Evolutionary conservation across 2,329 filamentous ascomycete species (phyloP).

Genomic region (Diaporthe eres): DNA sequence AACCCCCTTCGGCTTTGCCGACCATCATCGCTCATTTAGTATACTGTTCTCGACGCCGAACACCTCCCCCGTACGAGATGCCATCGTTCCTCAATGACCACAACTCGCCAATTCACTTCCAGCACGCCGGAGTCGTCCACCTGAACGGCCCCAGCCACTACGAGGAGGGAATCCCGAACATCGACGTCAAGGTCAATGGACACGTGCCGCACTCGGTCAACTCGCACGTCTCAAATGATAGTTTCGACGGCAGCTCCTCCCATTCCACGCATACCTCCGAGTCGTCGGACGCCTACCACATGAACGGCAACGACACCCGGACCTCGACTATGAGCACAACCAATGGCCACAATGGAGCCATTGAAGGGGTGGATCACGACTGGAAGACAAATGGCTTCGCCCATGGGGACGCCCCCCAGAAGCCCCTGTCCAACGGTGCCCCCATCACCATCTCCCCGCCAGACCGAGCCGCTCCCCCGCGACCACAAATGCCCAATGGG

Average conservation of each 20-base stretch:
- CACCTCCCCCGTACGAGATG: constrained; percentile 53
- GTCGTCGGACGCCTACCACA: constrained; percentile 58
- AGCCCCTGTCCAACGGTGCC: constrained; percentile 46
- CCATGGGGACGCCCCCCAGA: constrained; percentile 47
- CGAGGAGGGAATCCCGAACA: constrained; percentile 45
- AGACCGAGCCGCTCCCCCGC: constrained; percentile 46
- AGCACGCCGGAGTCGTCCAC: constrained; percentile 59
- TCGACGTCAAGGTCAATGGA: constrained; percentile 51
- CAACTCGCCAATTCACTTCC: constrained; percentile 58
- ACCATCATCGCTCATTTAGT: constrained; percentile 38
- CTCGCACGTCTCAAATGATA: constrained; percentile 64
- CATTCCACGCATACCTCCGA: constrained; percentile 68
- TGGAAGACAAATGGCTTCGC: constrained; percentile 50
- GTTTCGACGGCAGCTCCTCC: constrained; percentile 68
- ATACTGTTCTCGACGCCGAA: constrained; percentile 34
- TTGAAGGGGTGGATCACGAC: constrained; percentile 50
- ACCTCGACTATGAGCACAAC: constrained; percentile 61
- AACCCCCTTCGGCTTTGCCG: background rate
- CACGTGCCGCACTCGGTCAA: constrained; percentile 52
- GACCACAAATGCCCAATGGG: constrained; percentile 41
- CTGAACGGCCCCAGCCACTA: constrained; percentile 57
- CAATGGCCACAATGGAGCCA: constrained; percentile 70
- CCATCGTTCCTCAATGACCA: constrained; percentile 68
- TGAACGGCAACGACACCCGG: constrained; percentile 59
- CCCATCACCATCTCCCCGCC: constrained; percentile 45